Evolutionary conservation across 352 stramenopile species (phyloP).

Genomic region (Thalassiosira livingstoniorum): DNA sequence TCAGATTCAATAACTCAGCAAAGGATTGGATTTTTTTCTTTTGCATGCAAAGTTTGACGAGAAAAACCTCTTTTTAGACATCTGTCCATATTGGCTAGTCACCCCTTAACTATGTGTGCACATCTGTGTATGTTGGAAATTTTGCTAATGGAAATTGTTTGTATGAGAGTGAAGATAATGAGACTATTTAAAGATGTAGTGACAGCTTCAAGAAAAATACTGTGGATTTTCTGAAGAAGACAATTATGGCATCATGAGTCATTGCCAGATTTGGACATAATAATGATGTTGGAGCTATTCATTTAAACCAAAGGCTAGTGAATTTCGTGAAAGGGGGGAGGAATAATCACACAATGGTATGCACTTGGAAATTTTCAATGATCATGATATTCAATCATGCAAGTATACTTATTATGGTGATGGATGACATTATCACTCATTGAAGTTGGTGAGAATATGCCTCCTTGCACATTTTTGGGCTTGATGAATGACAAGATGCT

Average conservation of each 20-base stretch:
- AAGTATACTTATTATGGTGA: conserved; percentile 13
- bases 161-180: conserved; percentile 12
- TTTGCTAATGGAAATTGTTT: conserved; percentile 3
- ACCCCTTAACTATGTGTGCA: no score
- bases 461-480: conserved; percentile 15
- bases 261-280: conserved; percentile 15
- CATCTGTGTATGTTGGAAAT: conserved; percentile 1
- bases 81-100: no score
- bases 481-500: neutral
- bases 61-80: no score
- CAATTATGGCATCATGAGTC: neutral
- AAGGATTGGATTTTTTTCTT: no score
- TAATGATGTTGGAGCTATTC: neutral
- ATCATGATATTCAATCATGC: conserved; percentile 33
- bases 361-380: conserved; percentile 14
- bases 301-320: neutral
- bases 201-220: neutral
- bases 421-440: conserved; percentile 33
- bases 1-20: no score
- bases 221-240: neutral
- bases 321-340: neutral
- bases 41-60: no score
- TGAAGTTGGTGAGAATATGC: conserved; percentile 30
- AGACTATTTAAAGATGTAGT: conserved; percentile 7
- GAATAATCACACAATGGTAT: neutral